Evolutionary conservation across 805 yeast genomes (phyloP).

Genomic region (Lipomyces starkeyi): DNA sequence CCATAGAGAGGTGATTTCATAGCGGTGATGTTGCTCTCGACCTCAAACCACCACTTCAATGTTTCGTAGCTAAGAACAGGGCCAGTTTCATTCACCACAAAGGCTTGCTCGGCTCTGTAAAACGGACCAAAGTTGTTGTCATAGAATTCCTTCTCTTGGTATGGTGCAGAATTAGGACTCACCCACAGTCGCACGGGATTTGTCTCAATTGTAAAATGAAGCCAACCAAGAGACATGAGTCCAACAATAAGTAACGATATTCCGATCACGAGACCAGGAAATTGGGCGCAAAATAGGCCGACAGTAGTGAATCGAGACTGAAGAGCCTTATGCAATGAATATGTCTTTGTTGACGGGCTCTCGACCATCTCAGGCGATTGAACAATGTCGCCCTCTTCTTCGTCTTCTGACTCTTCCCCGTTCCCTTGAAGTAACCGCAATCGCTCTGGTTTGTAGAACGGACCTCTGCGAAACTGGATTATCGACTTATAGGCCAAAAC

Average conservation of each 20-base stretch:
- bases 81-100: conserved; percentile 71
- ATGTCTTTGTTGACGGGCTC: conserved; percentile 45
- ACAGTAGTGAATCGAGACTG: conserved; percentile 56
- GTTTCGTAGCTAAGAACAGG: conserved; percentile 72
- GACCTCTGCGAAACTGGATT: conserved; percentile 19
- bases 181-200: conserved; percentile 92
- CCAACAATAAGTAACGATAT: conserved; percentile 52
- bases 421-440: conserved; percentile 54
- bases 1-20: conserved; percentile 42
- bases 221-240: conserved; percentile 59
- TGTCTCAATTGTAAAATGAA: conserved; percentile 65
- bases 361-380: conserved; percentile 40
- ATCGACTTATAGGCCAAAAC: conserved; percentile 29
- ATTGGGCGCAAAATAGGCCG: conserved; percentile 65
- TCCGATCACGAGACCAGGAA: conserved; percentile 61
- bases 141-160: conserved; percentile 66
- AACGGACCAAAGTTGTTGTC: conserved; percentile 90
- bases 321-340: conserved; percentile 55
- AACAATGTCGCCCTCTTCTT: conserved; percentile 45
- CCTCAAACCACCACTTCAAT: conserved; percentile 87
- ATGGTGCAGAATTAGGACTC: conserved; percentile 73
- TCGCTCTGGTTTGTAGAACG: conserved; percentile 36
- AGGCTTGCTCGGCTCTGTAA: conserved; percentile 84
- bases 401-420: conserved; percentile 44
- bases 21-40: conserved; percentile 61